phyloP scores from a whole-genome alignment of 176 grass and related monocot species.

The Canna indica region DNA sequence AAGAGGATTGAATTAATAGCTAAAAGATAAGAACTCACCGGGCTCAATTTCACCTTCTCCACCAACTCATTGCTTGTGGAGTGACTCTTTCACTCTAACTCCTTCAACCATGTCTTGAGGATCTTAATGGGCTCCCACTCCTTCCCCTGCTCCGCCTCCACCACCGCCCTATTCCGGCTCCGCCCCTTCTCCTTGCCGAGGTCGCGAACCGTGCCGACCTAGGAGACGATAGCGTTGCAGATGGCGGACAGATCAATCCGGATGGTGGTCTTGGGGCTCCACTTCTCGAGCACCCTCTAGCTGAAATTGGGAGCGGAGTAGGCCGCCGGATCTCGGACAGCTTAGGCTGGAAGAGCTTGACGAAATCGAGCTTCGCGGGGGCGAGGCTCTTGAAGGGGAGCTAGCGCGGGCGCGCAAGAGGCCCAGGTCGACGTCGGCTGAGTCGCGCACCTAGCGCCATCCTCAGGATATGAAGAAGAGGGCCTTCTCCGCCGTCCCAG shows the following conservation, averaged over 20 bases:
- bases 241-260: conserved; percentile 58
- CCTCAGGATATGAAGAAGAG: no score
- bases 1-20: no score
- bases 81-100: conserved; percentile 57
- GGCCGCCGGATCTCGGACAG: conserved; percentile 55
- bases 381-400: no score
- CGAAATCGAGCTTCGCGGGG: conserved; percentile 57
- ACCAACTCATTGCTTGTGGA: conserved; percentile 49
- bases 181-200: not conserved
- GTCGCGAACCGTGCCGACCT: conserved; percentile 19
- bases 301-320: conserved; percentile 43
- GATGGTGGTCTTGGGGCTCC: conserved; percentile 38
- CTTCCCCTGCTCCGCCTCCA: conserved; percentile 17
- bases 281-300: no score
- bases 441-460: no score
- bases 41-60: conserved; percentile 57
- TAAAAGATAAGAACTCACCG: conserved; percentile 28
- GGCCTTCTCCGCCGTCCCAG: no score
- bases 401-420: no score
- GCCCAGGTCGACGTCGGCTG: no score
- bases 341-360: conserved; percentile 65
- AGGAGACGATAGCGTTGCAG: conserved; percentile 36
- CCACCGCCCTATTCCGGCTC: conserved; percentile 10
- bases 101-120: conserved; percentile 56
- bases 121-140: conserved; percentile 60